Evolutionary conservation across 371 early-diverging fungal species (phyloP).

Genomic region (Mucor racemosus): DNA sequence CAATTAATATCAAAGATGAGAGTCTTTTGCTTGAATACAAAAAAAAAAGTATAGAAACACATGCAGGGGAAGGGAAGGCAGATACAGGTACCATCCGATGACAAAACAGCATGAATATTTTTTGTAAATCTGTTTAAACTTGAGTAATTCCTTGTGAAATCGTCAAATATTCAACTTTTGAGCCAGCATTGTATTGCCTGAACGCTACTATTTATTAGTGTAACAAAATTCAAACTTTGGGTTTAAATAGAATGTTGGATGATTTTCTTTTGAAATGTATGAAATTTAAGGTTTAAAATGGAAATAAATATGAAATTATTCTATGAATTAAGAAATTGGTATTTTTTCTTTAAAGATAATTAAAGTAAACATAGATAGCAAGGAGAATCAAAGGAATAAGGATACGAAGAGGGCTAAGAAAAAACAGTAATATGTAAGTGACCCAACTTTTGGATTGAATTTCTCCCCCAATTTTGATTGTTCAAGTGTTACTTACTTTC

Average conservation of each 20-base stretch:
- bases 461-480: background rate
- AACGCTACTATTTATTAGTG: background rate
- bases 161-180: too few relatives aligned
- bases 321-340: conserved; percentile 10
- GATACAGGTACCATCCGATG: background rate
- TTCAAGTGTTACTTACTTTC: conserved; percentile 47
- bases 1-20: too few relatives aligned
- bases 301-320: background rate
- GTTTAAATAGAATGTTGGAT: conserved; percentile 1
- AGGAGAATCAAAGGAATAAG: conserved; percentile 16
- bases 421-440: background rate
- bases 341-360: conserved; percentile 22
- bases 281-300: too few relatives aligned
- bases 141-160: too few relatives aligned
- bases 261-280: background rate
- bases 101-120: too few relatives aligned
- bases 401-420: conserved; percentile 11
- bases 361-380: conserved; percentile 35
- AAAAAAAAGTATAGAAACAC: too few relatives aligned
- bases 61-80: too few relatives aligned
- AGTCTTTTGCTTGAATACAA: too few relatives aligned
- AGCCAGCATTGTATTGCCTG: too few relatives aligned
- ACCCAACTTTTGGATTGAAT: background rate
- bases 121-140: too few relatives aligned
- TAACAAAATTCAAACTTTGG: background rate